A percentile compares a stretch with the other conserved stretches of the same genome.
phyloP scores from a whole-genome alignment of 2,329 filamentous ascomycete species.

The Lecanicillium sp. region DNA sequence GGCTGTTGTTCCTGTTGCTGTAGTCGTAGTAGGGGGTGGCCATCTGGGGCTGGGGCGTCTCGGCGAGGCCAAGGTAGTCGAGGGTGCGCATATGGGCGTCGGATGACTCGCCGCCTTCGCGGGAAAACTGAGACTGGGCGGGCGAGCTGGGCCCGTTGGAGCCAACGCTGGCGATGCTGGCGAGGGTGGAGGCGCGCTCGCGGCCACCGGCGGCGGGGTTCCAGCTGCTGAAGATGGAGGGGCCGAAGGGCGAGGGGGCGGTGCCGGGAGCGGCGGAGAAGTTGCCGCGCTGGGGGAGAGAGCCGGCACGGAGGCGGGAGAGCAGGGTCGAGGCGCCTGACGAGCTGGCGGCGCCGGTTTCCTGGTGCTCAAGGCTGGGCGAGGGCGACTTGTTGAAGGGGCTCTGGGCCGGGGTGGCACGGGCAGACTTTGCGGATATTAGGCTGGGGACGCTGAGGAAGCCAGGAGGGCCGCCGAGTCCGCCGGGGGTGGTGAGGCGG shows the following conservation, averaged over 20 bases:
- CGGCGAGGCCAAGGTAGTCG: slow-evolving; percentile 91
- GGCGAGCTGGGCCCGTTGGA: slow-evolving; percentile 89
- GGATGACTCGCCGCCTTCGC: slow-evolving; percentile 76
- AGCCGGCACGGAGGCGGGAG: slow-evolving; percentile 82
- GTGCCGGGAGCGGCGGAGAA: slow-evolving; percentile 52
- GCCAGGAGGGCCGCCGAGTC: slow-evolving; percentile 43
- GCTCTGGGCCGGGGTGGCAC: slow-evolving; percentile 79
- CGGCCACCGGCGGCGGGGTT: slow-evolving; percentile 58
- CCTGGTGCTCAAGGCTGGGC: slow-evolving; percentile 45
- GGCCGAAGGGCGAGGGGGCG: slow-evolving; percentile 66
- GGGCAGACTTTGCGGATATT: slow-evolving; percentile 66
- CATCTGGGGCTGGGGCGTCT: slow-evolving; percentile 81
- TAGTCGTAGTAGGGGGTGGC: slow-evolving; percentile 65
- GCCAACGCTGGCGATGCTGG: slow-evolving; percentile 74
- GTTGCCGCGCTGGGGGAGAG: slow-evolving; percentile 82
- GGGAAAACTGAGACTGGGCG: slow-evolving; percentile 76
- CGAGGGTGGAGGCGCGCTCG: slow-evolving; percentile 80
- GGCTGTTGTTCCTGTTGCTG: slow-evolving; percentile 71
- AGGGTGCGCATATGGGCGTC: slow-evolving; percentile 86
- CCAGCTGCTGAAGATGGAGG: slow-evolving; percentile 88
- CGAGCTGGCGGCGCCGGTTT: slow-evolving; percentile 45
- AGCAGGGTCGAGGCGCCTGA: slow-evolving; percentile 69
- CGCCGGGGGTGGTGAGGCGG: slow-evolving; percentile 74
- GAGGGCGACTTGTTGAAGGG: slow-evolving; percentile 68
- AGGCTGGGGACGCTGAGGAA: slow-evolving; percentile 49